Percentiles rank a stretch among this genome's conserved stretches.
These are phyloP conservation scores for Acacia acuminata DNA, from an alignment of 306 rosid genomes.

Conservation along the genomic window DNA sequence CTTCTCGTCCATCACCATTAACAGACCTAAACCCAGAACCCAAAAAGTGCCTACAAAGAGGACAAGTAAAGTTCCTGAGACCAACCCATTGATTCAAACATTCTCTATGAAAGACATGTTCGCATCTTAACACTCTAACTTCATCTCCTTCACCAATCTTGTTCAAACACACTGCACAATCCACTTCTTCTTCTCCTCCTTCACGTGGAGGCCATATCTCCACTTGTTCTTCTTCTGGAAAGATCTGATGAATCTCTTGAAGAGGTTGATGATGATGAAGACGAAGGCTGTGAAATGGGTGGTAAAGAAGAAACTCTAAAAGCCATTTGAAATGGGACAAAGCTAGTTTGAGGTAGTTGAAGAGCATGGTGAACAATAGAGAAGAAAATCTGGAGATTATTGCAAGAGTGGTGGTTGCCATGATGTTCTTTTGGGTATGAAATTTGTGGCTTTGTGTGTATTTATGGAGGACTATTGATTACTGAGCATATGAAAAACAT, in stretches of 20 bases:
- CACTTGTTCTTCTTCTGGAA: not conserved
- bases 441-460: not conserved
- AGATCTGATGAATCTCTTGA: not conserved
- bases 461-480: not conserved
- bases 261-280: not conserved
- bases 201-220: not conserved
- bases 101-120: conserved; percentile 38
- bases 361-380: not conserved
- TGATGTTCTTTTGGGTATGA: not conserved
- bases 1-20: conserved; percentile 12
- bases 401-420: not conserved
- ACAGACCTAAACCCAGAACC: not conserved
- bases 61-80: conserved; percentile 34
- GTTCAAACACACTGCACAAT: conserved; percentile 49
- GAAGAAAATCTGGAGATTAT: not conserved
- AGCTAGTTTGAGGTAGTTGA: conserved; percentile 17
- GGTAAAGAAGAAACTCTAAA: conserved; percentile 28
- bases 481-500: not conserved
- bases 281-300: conserved; percentile 32
- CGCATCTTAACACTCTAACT: conserved; percentile 46
- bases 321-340: conserved; percentile 39
- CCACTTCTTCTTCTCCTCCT: conserved; percentile 1
- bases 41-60: conserved; percentile 51
- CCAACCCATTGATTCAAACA: conserved; percentile 51
- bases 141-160: conserved; percentile 50